Base-by-base conservation (phyloP, 371 early-diverging fungal genomes). In the Saksenaea vasiformis region DNA sequence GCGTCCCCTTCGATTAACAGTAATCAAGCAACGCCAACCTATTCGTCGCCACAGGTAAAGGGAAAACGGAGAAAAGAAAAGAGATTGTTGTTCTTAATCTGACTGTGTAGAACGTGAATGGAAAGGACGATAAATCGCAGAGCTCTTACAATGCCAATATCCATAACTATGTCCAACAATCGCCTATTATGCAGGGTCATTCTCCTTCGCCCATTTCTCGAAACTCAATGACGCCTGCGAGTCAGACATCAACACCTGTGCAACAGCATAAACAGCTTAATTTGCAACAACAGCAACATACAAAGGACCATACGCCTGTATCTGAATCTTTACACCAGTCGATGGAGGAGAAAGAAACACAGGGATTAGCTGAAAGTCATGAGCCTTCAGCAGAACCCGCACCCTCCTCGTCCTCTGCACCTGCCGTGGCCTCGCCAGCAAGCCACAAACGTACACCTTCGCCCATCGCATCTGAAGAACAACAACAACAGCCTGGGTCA, bases 261-360 rank as follows among this genome's bases (percentile, higher is more conserved):
- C 78, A 78, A 54, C 75, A 72, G 17, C 70, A 78, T 28, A 75
- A 69, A 19, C 75, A 74, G 38, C 37, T 69, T 14, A 66, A 68
- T 26, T 28, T 26, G 35, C 41, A 47, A 28, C 24, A 47, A 51
- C 39, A 8, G 13, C 24, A 43, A 44, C 37, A 24, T 22, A 57
- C 37, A 37, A 35, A 57, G 22, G 51, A 47, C 11, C 51, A 47
- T 5, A 22, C 51, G 24, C 37, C 57, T 10, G 57, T 37, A 54
- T 15, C 54, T 24, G 62, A 61, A 27, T 24, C 47, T 24, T 51
- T 44, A 61, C 43, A 34, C 39, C 58, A 36, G 55, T 22, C 58
- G 1, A 13, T 14, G 7, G 57, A 66, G 26, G 62, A 56, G 36
- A 51, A 56, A 26, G 51, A 47, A 4, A 15, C 56, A 13, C 51